phyloP scores from a whole-genome alignment of 768 basidiomycete species.

The Kockovaella imperatae region DNA sequence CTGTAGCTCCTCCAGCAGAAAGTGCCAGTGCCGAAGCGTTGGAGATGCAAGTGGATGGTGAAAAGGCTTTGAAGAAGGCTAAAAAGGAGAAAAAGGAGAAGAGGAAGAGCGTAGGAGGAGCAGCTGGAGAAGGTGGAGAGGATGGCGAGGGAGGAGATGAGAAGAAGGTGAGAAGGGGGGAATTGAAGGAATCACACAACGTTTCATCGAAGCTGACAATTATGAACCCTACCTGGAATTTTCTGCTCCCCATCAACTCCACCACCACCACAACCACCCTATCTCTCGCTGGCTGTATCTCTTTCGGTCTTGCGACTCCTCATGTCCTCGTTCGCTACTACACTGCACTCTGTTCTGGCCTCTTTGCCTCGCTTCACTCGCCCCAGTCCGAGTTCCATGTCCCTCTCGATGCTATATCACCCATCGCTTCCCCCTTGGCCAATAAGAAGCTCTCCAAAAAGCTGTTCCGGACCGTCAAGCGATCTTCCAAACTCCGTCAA shows the following conservation, averaged over 20 bases:
- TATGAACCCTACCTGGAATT: no score
- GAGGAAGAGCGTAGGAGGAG: constrained; percentile 29
- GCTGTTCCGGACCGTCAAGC: constrained; percentile 88
- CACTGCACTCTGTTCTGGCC: neutral
- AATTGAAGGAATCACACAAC: no score
- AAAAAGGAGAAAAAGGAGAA: constrained; percentile 46
- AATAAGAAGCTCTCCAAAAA: constrained; percentile 90
- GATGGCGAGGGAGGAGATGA: constrained; percentile 53
- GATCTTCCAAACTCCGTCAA: constrained; percentile 87
- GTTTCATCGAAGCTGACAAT: no score
- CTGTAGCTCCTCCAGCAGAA: constrained; percentile 27
- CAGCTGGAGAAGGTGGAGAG: constrained; percentile 17
- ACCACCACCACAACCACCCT: no score
- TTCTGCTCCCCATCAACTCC: no score
- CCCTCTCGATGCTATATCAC: constrained; percentile 73
- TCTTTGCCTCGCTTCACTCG: constrained; percentile 12
- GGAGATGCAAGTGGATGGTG: constrained; percentile 35
- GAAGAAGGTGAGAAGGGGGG: constrained; percentile 21
- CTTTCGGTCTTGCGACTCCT: no score
- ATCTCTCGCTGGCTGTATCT: no score
- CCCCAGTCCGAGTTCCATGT: constrained; percentile 48
- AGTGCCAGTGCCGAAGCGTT: constrained; percentile 41
- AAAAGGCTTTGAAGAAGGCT: constrained; percentile 47
- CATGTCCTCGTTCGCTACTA: no score
- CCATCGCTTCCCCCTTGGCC: constrained; percentile 89